Conservation (phyloP, 495 filamentous ascomycete species). For the Penicillium lagena region DNA sequence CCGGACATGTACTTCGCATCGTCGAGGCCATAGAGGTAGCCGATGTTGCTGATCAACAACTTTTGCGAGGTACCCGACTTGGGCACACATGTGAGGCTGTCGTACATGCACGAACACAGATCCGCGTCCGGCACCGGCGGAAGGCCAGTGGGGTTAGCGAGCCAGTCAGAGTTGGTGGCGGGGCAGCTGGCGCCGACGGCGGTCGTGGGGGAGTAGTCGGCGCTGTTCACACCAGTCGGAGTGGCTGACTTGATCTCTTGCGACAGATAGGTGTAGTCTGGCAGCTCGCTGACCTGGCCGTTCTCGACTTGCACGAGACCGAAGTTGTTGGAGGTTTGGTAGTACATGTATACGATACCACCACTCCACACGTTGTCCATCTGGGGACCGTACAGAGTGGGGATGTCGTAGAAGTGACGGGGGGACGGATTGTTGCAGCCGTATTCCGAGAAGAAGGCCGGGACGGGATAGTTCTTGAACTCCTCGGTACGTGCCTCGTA, state of each 20-base stretch:
- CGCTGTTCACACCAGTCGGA: constrained; percentile 57
- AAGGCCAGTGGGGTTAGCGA: constrained; percentile 59
- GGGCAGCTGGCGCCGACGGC: constrained; percentile 72
- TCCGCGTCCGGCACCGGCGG: constrained; percentile 74
- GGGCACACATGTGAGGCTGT: constrained; percentile 64
- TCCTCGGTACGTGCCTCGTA: constrained; percentile 76
- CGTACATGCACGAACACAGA: constrained; percentile 83
- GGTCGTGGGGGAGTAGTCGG: constrained; percentile 59
- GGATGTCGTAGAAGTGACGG: constrained; percentile 80
- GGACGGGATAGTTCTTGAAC: constrained; percentile 82
- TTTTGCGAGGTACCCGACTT: constrained; percentile 42
- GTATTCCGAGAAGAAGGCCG: constrained; percentile 97
- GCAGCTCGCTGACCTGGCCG: constrained; percentile 48
- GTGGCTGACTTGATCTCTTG: constrained; percentile 61
- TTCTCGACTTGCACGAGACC: constrained; percentile 68
- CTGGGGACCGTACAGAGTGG: constrained; percentile 66
- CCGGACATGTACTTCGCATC: constrained; percentile 64
- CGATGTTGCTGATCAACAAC: constrained; percentile 62
- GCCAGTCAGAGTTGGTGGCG: constrained; percentile 57
- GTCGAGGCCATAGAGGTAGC: constrained; percentile 59
- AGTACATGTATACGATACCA: constrained; percentile 98
- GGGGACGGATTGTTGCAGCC: constrained; percentile 79
- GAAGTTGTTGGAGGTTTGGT: constrained; percentile 84
- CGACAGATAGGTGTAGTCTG: constrained; percentile 72
- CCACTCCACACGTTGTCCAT: constrained; percentile 89